These are phyloP conservation scores for Gamarada debralockiae DNA, from an alignment of 495 filamentous ascomycete species.

Conservation along the genomic window DNA sequence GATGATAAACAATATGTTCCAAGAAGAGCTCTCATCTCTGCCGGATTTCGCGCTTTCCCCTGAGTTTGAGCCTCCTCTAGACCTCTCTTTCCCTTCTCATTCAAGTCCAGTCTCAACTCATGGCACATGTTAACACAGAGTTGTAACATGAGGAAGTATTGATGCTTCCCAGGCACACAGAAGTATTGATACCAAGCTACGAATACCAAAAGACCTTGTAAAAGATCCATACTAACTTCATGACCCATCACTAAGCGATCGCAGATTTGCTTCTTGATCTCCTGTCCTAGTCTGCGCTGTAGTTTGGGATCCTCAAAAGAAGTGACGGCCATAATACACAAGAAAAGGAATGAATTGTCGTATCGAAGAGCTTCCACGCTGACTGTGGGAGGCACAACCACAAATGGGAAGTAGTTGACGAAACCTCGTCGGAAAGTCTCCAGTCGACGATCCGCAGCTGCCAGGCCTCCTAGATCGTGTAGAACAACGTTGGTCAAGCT, in stretches of 20 bases:
- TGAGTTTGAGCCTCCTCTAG: slow-evolving; percentile 7
- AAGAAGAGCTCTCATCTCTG: slow-evolving; percentile 14
- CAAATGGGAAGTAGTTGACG: slow-evolving; percentile 31
- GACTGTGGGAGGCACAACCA: slow-evolving; percentile 23
- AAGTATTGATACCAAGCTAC: slow-evolving; percentile 14
- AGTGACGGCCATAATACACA: slow-evolving; percentile 25
- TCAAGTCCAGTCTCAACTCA: slow-evolving; percentile 13
- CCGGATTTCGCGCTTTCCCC: slow-evolving; percentile 10
- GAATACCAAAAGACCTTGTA: slow-evolving; percentile 13
- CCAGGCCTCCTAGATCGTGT: slow-evolving; percentile 9
- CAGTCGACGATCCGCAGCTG: slow-evolving; percentile 24
- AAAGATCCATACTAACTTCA: slow-evolving; percentile 14
- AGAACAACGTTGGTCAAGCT: slow-evolving; percentile 13
- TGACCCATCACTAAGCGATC: slow-evolving; percentile 12
- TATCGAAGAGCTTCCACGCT: slow-evolving; percentile 26
- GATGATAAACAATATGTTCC: slow-evolving; percentile 13
- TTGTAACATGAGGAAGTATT: slow-evolving; percentile 14
- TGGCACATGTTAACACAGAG: slow-evolving; percentile 13
- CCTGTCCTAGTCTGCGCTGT: slow-evolving; percentile 13
- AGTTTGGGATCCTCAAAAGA: slow-evolving; percentile 13
- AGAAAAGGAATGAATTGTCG: slow-evolving; percentile 27
- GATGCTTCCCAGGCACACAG: slow-evolving; percentile 13
- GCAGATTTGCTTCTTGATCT: slow-evolving; percentile 13
- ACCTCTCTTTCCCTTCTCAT: slow-evolving; percentile 13
- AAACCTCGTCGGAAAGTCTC: slow-evolving; percentile 25